These are phyloP conservation scores for Leptographium galeiforme DNA, from an alignment of 2,329 filamentous ascomycete genomes.

Conservation along the genomic window DNA sequence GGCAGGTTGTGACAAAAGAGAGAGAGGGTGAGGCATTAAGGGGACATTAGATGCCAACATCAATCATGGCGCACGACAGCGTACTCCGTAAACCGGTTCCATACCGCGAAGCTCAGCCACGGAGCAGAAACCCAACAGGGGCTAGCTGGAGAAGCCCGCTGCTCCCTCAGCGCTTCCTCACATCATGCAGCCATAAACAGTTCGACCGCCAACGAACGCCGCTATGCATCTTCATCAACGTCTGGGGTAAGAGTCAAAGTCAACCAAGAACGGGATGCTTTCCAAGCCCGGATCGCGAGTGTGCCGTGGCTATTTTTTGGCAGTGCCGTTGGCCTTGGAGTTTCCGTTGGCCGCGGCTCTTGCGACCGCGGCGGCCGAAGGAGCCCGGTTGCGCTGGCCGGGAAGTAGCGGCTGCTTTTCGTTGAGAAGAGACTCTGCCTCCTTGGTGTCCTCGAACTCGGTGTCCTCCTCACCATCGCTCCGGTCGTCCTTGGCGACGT, in stretches of 20 bases:
- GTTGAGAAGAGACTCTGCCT: slow-evolving; percentile 1
- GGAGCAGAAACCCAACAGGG: neutral
- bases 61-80: neutral
- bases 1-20: neutral
- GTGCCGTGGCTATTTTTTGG: slow-evolving; percentile 6
- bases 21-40: neutral
- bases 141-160: neutral
- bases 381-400: no score
- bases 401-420: slow-evolving; percentile 15
- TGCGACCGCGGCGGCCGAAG: neutral
- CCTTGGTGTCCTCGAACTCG: slow-evolving; percentile 27
- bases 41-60: neutral
- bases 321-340: slow-evolving; percentile 10
- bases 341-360: neutral
- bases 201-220: slow-evolving; percentile 4
- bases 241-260: neutral
- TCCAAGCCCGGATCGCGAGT: neutral
- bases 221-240: slow-evolving; percentile 5
- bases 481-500: slow-evolving; percentile 54
- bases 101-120: neutral
- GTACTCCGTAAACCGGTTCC: neutral
- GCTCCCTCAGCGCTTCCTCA: neutral
- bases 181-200: neutral
- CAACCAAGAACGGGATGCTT: neutral
- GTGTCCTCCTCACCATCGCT: slow-evolving; percentile 56